These are phyloP conservation scores for Picea engelmannii DNA, from an alignment of 83 land plant species.

Conservation along the genomic window DNA sequence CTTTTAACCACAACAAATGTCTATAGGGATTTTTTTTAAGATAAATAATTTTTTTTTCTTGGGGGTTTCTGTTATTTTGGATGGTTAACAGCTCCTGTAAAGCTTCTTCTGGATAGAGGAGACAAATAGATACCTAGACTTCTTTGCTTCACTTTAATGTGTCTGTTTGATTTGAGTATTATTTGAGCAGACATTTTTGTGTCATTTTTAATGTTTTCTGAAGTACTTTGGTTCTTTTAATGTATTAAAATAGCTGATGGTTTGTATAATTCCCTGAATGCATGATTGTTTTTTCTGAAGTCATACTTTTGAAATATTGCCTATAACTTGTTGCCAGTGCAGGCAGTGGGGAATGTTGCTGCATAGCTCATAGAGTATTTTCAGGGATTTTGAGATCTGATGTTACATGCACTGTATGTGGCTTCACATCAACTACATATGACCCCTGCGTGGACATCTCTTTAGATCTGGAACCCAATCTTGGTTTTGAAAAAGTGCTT, in stretches of 20 bases:
- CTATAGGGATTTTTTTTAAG: no score
- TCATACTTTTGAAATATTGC: not conserved
- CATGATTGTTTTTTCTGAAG: not conserved
- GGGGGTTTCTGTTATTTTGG: no score
- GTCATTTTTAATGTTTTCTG: not conserved
- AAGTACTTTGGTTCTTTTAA: not conserved
- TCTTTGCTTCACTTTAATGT: not conserved
- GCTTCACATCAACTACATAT: slow-evolving; percentile 83
- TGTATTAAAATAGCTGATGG: not conserved
- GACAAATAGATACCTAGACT: not conserved
- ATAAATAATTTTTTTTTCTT: no score
- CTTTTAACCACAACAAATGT: no score
- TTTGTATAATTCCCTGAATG: not conserved
- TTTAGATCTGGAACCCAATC: slow-evolving; percentile 57
- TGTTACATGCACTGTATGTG: slow-evolving; percentile 86
- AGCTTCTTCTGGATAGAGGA: no score
- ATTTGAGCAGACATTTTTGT: not conserved
- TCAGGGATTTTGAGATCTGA: slow-evolving; percentile 93
- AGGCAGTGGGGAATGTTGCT: slow-evolving; percentile 69
- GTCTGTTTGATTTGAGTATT: not conserved
- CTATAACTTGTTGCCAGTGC: slow-evolving; percentile 26
- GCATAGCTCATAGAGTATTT: slow-evolving; percentile 86
- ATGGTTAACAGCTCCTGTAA: no score
- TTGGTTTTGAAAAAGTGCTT: slow-evolving; percentile 7
- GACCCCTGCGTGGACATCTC: slow-evolving; percentile 94